Conservation (phyloP, 2,329 filamentous ascomycete genomes). For the Cercospora zeae-maydis region DNA sequence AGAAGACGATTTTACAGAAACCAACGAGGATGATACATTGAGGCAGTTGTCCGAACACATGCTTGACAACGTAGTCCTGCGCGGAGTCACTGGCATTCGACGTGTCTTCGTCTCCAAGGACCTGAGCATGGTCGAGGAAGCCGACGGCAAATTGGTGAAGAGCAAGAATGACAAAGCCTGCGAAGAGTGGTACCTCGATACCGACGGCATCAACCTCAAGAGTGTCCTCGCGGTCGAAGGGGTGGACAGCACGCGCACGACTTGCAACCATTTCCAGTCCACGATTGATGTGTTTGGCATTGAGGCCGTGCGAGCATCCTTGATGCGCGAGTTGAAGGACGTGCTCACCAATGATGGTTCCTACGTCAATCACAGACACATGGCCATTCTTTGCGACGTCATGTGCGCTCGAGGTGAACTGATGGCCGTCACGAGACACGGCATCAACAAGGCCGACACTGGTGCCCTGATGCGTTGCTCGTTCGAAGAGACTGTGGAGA, state of each 20-base stretch:
- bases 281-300: conserved; percentile 94
- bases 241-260: conserved; percentile 80
- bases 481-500: conserved; percentile 98
- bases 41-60: conserved; percentile 90
- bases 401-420: conserved; percentile 95
- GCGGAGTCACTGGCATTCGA: conserved; percentile 84
- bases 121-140: conserved; percentile 61
- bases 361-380: conserved; percentile 97
- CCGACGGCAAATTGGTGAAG: conserved; percentile 69
- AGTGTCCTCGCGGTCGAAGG: conserved; percentile 82
- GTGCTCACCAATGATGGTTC: conserved; percentile 98
- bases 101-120: conserved; percentile 90
- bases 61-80: conserved; percentile 83
- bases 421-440: conserved; percentile 94
- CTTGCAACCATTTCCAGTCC: conserved; percentile 94
- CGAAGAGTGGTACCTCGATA: conserved; percentile 94
- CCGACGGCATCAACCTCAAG: conserved; percentile 80
- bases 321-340: conserved; percentile 83
- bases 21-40: conserved; percentile 77
- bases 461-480: conserved; percentile 99
- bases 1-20: conserved; percentile 59
- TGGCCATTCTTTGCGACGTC: conserved; percentile 90
- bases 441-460: conserved; percentile 96
- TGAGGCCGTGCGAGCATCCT: conserved; percentile 81
- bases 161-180: conserved; percentile 71